These are phyloP conservation scores for Pugionium dolabratum DNA, from an alignment of 345 rosid species.

Conservation along the genomic window DNA sequence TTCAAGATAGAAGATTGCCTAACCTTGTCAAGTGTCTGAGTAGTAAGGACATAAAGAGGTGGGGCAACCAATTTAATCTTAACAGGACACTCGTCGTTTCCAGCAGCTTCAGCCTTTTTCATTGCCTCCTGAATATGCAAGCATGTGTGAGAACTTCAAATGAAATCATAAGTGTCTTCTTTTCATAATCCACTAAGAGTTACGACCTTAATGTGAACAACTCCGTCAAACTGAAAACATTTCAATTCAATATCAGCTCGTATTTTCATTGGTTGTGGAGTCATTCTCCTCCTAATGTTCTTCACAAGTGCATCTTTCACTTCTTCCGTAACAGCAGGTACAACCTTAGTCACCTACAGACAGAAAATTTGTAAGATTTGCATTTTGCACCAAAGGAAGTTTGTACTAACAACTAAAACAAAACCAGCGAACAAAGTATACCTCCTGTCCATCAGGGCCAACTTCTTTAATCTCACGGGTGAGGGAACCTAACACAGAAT, in stretches of 20 bases:
- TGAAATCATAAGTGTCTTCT: not conserved
- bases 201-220: conserved; percentile 87
- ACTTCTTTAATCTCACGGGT: conserved; percentile 81
- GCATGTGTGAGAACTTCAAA: conserved; percentile 13
- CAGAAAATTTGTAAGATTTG: conserved; percentile 3
- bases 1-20: conserved; percentile 25
- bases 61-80: conserved; percentile 95
- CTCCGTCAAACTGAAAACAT: conserved; percentile 97
- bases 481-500: conserved; percentile 71
- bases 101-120: conserved; percentile 93
- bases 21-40: conserved; percentile 99
- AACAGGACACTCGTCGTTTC: conserved; percentile 87
- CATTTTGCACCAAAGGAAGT: conserved; percentile 8
- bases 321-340: conserved; percentile 85
- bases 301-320: conserved; percentile 25
- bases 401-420: not conserved
- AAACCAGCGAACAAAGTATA: conserved; percentile 33
- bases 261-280: conserved; percentile 93
- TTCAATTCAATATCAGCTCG: conserved; percentile 94
- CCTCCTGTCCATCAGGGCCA: conserved; percentile 93
- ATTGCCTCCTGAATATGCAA: conserved; percentile 73
- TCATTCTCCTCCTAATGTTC: conserved; percentile 92
- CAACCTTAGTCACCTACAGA: conserved; percentile 70
- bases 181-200: not conserved
- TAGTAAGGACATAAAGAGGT: conserved; percentile 94